These are phyloP conservation scores for Fraxinus platypoda DNA, from an alignment of 305 asterid species.

Conservation along the genomic window DNA sequence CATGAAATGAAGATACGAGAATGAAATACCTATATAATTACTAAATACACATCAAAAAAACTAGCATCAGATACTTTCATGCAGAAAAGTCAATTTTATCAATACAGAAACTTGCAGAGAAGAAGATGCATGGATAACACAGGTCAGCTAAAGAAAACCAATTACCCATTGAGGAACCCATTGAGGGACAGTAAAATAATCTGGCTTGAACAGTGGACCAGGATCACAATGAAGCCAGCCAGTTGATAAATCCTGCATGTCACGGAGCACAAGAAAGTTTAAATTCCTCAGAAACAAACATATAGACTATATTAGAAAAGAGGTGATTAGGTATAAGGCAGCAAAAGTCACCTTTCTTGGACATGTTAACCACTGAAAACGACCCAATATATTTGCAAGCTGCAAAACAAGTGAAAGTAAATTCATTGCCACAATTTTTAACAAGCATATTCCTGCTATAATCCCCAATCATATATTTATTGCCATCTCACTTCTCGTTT, in stretches of 20 bases:
- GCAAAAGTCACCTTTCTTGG: constrained; percentile 77
- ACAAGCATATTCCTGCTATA: background rate
- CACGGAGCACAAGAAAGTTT: constrained; percentile 12
- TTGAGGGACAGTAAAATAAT: constrained; percentile 57
- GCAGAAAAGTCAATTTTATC: background rate
- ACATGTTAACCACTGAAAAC: constrained; percentile 84
- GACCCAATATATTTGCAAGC: constrained; percentile 87
- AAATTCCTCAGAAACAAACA: constrained; percentile 18
- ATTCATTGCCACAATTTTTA: background rate
- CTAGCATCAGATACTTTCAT: background rate
- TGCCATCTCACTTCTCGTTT: constrained; percentile 1
- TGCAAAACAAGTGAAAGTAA: constrained; percentile 38
- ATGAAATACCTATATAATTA: constrained; percentile 1
- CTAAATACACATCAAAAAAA: background rate
- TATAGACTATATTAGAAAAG: constrained; percentile 8
- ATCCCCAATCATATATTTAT: background rate
- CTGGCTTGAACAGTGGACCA: constrained; percentile 76
- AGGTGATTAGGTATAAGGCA: constrained; percentile 6
- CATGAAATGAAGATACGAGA: background rate
- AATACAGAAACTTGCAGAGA: constrained; percentile 1
- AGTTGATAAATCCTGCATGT: constrained; percentile 76
- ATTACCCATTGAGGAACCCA: constrained; percentile 86
- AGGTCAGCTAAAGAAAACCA: constrained; percentile 15
- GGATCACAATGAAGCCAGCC: constrained; percentile 99
- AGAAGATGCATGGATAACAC: background rate